phyloP scores from a whole-genome alignment of 805 yeast species.

The Priceomyces castillae region DNA sequence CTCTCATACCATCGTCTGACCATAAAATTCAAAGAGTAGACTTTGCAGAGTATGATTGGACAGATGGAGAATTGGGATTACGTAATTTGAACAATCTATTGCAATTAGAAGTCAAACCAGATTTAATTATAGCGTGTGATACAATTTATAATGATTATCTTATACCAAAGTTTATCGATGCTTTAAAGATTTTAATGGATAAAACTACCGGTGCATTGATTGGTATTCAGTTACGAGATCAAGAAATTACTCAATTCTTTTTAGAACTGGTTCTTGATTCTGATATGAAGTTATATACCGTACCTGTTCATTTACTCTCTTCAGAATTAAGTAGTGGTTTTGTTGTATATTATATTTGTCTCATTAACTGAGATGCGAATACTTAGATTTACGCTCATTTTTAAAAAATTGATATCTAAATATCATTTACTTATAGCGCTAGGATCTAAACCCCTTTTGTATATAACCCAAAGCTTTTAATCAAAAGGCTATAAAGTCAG shows the following conservation, averaged over 20 bases:
- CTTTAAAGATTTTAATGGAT: conserved; percentile 38
- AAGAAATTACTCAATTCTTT: conserved; percentile 48
- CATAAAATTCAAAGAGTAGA: conserved; percentile 29
- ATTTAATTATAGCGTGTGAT: conserved; percentile 59
- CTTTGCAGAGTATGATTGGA: conserved; percentile 63
- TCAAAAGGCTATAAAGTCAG: neutral
- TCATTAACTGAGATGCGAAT: neutral
- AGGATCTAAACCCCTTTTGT: neutral
- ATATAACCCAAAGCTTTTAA: neutral
- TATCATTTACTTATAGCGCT: neutral
- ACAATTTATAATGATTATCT: conserved; percentile 63
- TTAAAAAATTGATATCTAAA: neutral
- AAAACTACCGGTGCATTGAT: conserved; percentile 40
- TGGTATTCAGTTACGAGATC: conserved; percentile 52
- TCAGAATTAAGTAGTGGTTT: conserved; percentile 40
- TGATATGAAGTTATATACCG: conserved; percentile 33
- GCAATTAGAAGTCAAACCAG: conserved; percentile 27
- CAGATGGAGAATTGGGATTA: conserved; percentile 37
- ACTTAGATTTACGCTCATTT: neutral
- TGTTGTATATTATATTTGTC: conserved; percentile 37
- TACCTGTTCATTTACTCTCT: conserved; percentile 30
- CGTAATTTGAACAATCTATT: conserved; percentile 15
- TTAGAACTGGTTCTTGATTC: conserved; percentile 28
- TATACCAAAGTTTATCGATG: conserved; percentile 46
- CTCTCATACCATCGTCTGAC: neutral